Evolutionary conservation across 768 basidiomycete genomes (phyloP), one percentile per base, ranked within the genome.

Genomic region (Suillus fuscotomentosus): DNA sequence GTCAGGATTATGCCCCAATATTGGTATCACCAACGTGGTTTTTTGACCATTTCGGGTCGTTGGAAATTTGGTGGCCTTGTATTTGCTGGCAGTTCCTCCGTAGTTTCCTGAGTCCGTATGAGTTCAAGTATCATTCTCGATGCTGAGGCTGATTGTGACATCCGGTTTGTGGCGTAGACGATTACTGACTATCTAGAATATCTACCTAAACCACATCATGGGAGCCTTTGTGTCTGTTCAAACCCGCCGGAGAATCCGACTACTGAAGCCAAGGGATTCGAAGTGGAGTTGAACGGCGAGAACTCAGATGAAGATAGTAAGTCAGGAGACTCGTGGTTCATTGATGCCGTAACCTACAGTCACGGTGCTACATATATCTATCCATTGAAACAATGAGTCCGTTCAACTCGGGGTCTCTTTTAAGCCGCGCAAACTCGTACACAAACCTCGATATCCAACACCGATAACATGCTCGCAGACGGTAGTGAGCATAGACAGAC

Each of bases 401-500:
- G 67, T 60, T 66, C 39, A 64, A 34, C 38, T 68, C 67, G 67
- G 67, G 41, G 62, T 64, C 50, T 62, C 65, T 64, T 56, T 55
- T 64, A 54, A 56, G 34, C 65, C 61, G 61, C 61, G 14, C 36
- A 63, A 36, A 38, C 63, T 64, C 50, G 31, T 60, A 61, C 65
- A 60, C 65, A 34, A 50, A 70, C 72, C 66, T 69, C 70, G 66
- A 70, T 66, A 67, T 66, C 65, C 60, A 50, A 47, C 70, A 70
- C 71, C 69, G 70, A 73, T 71, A 68, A 27, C 65, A 70, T 71
- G 71, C 70, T 72, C 43, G 31, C 53, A 47, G 65, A 38, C 53
- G 8, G 6, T 39, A 54, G 17, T 22, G 34, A 59, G 6, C 27
- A 31, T 27, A 59, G 57, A 31, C 41, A 41, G 27, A 13, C 57